Evolutionary conservation across 2,329 filamentous ascomycete species (phyloP).

Genomic region (Phaeophleospora eucalypticola): DNA sequence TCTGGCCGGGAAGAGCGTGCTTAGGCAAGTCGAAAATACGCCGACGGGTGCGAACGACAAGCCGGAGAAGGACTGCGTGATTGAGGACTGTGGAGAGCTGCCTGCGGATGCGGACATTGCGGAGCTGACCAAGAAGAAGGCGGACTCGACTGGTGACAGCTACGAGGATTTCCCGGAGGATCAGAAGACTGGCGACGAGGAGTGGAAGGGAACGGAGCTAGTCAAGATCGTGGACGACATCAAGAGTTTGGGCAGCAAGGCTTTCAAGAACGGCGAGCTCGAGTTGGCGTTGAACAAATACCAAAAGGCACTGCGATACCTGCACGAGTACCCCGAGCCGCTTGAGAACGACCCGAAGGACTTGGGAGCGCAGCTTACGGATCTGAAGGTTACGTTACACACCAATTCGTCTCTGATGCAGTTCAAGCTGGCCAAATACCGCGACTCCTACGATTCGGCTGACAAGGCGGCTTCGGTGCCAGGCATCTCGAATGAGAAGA

Average conservation of each 20-base stretch:
- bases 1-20: slow-evolving; percentile 82
- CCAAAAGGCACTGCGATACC: slow-evolving; percentile 84
- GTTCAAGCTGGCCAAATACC: slow-evolving; percentile 71
- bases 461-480: slow-evolving; percentile 66
- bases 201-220: slow-evolving; percentile 63
- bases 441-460: slow-evolving; percentile 67
- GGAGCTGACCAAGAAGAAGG: slow-evolving; percentile 61
- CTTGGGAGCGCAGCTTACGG: slow-evolving; percentile 61
- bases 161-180: slow-evolving; percentile 98
- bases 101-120: slow-evolving; percentile 63
- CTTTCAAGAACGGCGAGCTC: slow-evolving; percentile 77
- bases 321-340: slow-evolving; percentile 75
- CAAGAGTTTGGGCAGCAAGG: slow-evolving; percentile 88
- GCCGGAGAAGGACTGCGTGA: slow-evolving; percentile 67
- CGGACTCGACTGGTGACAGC: slow-evolving; percentile 79
- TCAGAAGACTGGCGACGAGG: slow-evolving; percentile 50
- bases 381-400: slow-evolving; percentile 79
- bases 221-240: slow-evolving; percentile 76
- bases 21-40: slow-evolving; percentile 85
- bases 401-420: slow-evolving; percentile 83
- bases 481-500: slow-evolving; percentile 66
- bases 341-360: slow-evolving; percentile 66
- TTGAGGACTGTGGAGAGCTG: slow-evolving; percentile 81
- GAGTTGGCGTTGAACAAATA: slow-evolving; percentile 80
- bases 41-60: slow-evolving; percentile 72